Base-by-base conservation (phyloP, 1,284 basidiomycete genomes). In the Stereum hirsutum region DNA sequence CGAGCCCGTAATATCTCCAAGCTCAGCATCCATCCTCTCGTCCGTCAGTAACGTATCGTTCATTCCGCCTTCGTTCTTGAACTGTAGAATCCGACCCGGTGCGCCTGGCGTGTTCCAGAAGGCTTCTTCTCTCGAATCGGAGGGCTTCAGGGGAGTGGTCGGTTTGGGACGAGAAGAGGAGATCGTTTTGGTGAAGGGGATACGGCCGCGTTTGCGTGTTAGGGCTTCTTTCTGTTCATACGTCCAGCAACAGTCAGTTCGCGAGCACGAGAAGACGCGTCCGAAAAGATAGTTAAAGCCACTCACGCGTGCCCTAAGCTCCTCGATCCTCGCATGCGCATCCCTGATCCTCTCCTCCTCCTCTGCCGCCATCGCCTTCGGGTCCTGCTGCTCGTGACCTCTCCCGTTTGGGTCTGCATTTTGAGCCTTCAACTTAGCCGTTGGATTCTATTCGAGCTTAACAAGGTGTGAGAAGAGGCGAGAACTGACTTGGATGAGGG, bases 11-110 rank as follows among this genome's bases (percentile, higher is more conserved):
- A 75, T 52, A 48, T 81, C 68, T 2, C 59, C 66, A 2, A 81
- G 59, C 52, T 82, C 75, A 2, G 75, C 67, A n/a, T n/a, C n/a
- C n/a, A n/a, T n/a, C n/a, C n/a, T n/a, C n/a, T 75, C 63, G 51
- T 85, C 81, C 47, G 82, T 72, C 49, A 73, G 57, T 17, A 82
- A 61, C 7, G 79, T 64, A 44, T 76, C 75, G 36, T 79, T 75
- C 1, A 69, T 70, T n/a, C n/a, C n/a, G n/a, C n/a, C n/a, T n/a
- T n/a, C n/a, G n/a, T n/a, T n/a, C n/a, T n/a, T n/a, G 49, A 85
- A 82, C 38, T 69, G 72, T 6, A 83, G 62, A 0, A 72, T 74
- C 31, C 76, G 74, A 10, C 68, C 70, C 2, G 73, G 63, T 2
- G 70, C 65, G 12, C 67, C 71, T 2, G 79, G 74, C 0, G 79